A percentile compares a stretch with the other conserved stretches of the same genome.
Conservation (phyloP, 2,329 filamentous ascomycete species). For the Reticulascus tulasneorum region DNA sequence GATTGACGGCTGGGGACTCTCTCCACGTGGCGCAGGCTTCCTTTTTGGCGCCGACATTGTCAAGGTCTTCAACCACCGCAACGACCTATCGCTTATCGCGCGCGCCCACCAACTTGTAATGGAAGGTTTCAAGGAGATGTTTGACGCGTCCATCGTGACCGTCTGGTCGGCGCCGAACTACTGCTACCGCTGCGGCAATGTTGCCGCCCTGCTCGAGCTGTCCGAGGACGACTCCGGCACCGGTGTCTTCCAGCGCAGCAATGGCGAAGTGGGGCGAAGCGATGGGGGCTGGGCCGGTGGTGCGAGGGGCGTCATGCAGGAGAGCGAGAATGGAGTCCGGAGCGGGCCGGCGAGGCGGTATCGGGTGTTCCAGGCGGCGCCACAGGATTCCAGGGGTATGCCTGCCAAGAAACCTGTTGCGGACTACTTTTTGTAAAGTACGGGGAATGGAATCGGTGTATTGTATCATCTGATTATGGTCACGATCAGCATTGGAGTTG, state of each 20-base stretch:
- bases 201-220: conserved; percentile 90
- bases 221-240: conserved; percentile 80
- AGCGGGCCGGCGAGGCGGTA: conserved; percentile 83
- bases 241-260: conserved; percentile 65
- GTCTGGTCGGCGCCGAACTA: conserved; percentile 99
- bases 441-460: conserved; percentile 3
- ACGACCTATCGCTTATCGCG: conserved; percentile 87
- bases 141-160: conserved; percentile 90
- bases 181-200: conserved; percentile 93
- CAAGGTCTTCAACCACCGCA: conserved; percentile 90
- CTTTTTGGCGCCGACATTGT: conserved; percentile 95
- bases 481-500: no score
- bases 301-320: conserved; percentile 9
- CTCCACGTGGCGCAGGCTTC: conserved; percentile 90
- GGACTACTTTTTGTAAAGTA: conserved; percentile 78
- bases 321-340: conserved; percentile 35
- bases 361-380: conserved; percentile 91
- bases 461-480: no score
- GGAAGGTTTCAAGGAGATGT: conserved; percentile 99
- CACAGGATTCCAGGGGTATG: conserved; percentile 95
- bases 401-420: conserved; percentile 97
- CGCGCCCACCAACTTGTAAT: conserved; percentile 96
- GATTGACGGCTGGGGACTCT: conserved; percentile 94
- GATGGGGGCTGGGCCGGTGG: conserved; percentile 37
- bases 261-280: conserved; percentile 63